phyloP scores from a whole-genome alignment of 2,329 filamentous ascomycete genomes.

The Phyllosticta paracitricarpa region DNA sequence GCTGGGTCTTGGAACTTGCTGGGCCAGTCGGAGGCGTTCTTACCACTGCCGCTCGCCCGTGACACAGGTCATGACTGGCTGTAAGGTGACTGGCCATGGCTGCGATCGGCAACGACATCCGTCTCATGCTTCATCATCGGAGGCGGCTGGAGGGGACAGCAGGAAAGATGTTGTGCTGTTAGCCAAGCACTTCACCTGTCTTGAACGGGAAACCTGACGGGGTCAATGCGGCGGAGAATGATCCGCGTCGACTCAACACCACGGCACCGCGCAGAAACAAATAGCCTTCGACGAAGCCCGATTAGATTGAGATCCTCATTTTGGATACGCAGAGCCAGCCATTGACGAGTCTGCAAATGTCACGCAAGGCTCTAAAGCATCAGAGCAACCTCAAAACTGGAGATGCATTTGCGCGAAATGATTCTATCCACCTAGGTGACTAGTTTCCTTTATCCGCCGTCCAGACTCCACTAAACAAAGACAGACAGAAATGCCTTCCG shows the following conservation, averaged over 20 bases:
- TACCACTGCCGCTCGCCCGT: conserved; percentile 1
- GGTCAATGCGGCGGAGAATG: too few species aligned
- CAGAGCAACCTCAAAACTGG: neutral
- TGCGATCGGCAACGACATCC: neutral
- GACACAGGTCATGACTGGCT: neutral
- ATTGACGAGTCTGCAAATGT: too few species aligned
- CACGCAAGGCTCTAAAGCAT: neutral
- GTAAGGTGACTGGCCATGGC: neutral
- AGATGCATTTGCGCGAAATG: neutral
- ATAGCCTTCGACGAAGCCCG: too few species aligned
- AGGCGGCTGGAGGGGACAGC: neutral
- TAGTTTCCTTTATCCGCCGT: neutral
- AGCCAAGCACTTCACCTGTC: neutral
- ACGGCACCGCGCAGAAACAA: too few species aligned
- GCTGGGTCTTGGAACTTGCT: neutral
- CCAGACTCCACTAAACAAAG: neutral
- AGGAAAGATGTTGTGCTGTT: neutral
- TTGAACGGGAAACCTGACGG: too few species aligned
- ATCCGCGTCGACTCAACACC: too few species aligned
- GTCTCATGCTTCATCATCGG: neutral
- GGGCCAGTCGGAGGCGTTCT: neutral
- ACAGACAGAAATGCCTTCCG: neutral
- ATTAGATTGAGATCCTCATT: too few species aligned
- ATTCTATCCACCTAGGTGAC: neutral
- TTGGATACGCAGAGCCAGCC: too few species aligned